phyloP scores from a whole-genome alignment of 2,329 filamentous ascomycete species.

The Colletotrichum sp. region DNA sequence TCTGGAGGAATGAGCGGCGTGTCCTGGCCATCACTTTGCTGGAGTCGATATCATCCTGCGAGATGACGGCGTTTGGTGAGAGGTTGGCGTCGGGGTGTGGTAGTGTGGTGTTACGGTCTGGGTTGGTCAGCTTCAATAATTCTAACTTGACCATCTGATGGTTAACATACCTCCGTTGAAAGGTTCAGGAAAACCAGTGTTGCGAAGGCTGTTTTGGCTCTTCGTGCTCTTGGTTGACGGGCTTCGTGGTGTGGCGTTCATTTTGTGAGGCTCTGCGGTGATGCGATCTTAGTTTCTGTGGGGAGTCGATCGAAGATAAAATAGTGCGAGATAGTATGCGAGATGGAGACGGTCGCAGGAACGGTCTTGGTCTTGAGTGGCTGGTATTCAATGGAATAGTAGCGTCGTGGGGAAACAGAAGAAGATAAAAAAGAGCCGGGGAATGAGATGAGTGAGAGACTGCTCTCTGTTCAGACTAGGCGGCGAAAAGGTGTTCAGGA shows the following conservation, averaged over 20 bases:
- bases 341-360: neutral
- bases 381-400: conserved; percentile 4
- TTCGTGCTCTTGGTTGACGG: conserved; percentile 14
- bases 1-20: conserved; percentile 51
- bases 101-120: conserved; percentile 63
- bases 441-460: neutral
- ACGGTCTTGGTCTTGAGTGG: neutral
- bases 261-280: conserved; percentile 12
- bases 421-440: neutral
- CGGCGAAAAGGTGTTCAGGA: neutral
- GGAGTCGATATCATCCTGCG: conserved; percentile 56
- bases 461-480: conserved; percentile 4
- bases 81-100: conserved; percentile 68
- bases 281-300: conserved; percentile 16
- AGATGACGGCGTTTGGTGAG: conserved; percentile 61
- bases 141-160: rapidly evolving
- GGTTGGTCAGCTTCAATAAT: neutral
- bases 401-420: neutral
- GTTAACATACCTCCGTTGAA: conserved; percentile 49
- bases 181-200: conserved; percentile 59
- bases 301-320: neutral
- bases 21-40: conserved; percentile 46
- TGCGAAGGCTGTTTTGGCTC: conserved; percentile 23
- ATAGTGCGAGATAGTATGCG: neutral
- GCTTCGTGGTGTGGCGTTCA: conserved; percentile 12